phyloP scores from a whole-genome alignment of 2,329 filamentous ascomycete species.

The Phyllosticta citrichinensis region DNA sequence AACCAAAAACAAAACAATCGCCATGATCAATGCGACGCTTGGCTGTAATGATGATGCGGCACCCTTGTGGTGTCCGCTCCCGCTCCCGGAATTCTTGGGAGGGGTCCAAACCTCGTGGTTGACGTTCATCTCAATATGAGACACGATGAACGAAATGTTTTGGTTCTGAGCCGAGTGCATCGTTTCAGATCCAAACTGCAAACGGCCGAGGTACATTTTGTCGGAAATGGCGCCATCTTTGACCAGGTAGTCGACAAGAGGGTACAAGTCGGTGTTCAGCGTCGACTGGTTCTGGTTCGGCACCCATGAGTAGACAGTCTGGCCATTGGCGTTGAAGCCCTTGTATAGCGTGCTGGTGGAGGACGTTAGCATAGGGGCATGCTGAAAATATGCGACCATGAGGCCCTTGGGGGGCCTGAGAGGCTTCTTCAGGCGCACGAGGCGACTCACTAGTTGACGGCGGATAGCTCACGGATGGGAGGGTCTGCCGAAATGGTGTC shows the following conservation, averaged over 20 bases:
- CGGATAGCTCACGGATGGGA: background rate
- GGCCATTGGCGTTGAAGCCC: conserved; percentile 9
- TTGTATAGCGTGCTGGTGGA: conserved; percentile 5
- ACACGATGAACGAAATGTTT: conserved; percentile 10
- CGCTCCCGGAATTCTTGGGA: background rate
- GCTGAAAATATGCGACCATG: background rate
- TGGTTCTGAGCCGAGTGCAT: conserved; percentile 2
- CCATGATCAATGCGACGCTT: background rate
- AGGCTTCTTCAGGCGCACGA: background rate
- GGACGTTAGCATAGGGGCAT: background rate
- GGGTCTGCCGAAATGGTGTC: background rate
- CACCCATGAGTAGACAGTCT: conserved; percentile 10
- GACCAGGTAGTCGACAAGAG: conserved; percentile 7
- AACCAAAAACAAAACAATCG: background rate
- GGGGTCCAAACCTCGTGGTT: background rate
- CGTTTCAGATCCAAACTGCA: conserved; percentile 11
- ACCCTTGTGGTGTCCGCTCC: background rate
- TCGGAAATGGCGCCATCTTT: background rate
- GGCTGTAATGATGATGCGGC: background rate
- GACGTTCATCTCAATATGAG: conserved; percentile 5
- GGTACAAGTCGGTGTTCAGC: conserved; percentile 7
- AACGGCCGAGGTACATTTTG: conserved; percentile 7
- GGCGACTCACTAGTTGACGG: conserved; percentile 8
- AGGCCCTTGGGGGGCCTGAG: background rate
- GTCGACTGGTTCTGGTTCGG: conserved; percentile 1